Base-by-base conservation (phyloP, 805 yeast species). In the Trichomonascus vanleenenianus region DNA sequence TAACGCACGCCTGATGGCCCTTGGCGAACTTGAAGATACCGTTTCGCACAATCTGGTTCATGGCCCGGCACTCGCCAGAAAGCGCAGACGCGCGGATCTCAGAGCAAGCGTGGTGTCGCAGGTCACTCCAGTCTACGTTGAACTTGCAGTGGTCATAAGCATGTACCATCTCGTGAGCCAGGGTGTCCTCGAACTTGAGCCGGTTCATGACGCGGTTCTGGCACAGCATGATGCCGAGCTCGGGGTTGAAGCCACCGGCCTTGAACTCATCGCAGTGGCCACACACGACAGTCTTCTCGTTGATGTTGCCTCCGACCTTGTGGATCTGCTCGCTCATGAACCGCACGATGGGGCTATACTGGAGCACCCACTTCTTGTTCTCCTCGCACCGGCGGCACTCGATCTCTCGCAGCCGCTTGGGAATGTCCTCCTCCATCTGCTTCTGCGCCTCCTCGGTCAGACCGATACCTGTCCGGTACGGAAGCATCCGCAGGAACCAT, bases 61-160 rank as follows among this genome's bases (percentile, higher is more conserved):
- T 76, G 56, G 91, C 79, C 25, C 97, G 75, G 65, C 98, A 93
- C 60, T 93, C 98, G 5, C 98, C 98, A 59, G 95, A 83, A 18
- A 93, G 71, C 54, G 87, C 81, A 9, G 94, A 82, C 0, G 98
- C 98, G 49, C 98, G 73, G 43, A 93, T 86, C 51, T 93, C 98
- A 1, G 97, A 82, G 63, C 98, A 93, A 0, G 98, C 98, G 61
- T 91, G 97, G 60, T 93, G 98, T 57, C 79, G 77, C 59, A 93
- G 68, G 63, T 91, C 78, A 46, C 73, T 58, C 83, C 96, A 84
- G 63, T 93, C 86, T 2, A 93, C 88, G 45, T 86, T 71, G 70
- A 93, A 93, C 62, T 87, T 83, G 52, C 85, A 70, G 58, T 88
- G 81, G 65, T 93, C 98, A 64, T 86, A 93, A 50, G 88, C 93